These are phyloP conservation scores for Gynandropsis gynandra DNA, from an alignment of 345 rosid species.

Conservation along the genomic window DNA sequence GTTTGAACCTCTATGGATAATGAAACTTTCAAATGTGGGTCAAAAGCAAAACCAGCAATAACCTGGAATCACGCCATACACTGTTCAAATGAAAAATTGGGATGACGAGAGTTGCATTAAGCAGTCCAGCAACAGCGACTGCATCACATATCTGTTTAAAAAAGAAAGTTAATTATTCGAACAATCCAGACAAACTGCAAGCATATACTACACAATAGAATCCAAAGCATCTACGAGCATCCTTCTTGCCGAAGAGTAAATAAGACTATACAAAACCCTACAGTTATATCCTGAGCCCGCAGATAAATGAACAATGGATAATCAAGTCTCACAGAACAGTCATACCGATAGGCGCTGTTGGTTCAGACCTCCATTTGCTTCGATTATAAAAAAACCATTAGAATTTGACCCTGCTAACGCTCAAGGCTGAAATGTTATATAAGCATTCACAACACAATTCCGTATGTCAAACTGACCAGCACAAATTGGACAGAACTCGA, in stretches of 20 bases:
- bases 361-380: slow-evolving; percentile 95
- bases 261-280: too few relatives aligned
- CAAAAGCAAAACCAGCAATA: slow-evolving; percentile 22
- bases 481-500: slow-evolving; percentile 4
- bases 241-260: too few relatives aligned
- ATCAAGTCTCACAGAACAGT: slow-evolving; percentile 16
- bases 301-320: neutral
- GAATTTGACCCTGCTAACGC: slow-evolving; percentile 49
- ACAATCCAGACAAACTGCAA: slow-evolving; percentile 11
- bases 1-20: neutral
- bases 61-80: slow-evolving; percentile 99
- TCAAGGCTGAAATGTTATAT: slow-evolving; percentile 10
- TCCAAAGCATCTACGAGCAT: too few relatives aligned
- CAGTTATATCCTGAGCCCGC: too few relatives aligned
- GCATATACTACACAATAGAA: neutral
- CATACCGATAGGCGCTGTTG: slow-evolving; percentile 97
- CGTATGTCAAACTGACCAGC: too few relatives aligned
- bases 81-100: slow-evolving; percentile 94
- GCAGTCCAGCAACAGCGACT: slow-evolving; percentile 90
- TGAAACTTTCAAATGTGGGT: neutral
- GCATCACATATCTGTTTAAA: slow-evolving; percentile 83
- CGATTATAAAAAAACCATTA: slow-evolving; percentile 87
- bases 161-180: neutral
- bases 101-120: slow-evolving; percentile 92
- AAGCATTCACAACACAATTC: neutral